Base-by-base conservation (phyloP, 2,329 filamentous ascomycete genomes). In the Colletotrichum sansevieriae region DNA sequence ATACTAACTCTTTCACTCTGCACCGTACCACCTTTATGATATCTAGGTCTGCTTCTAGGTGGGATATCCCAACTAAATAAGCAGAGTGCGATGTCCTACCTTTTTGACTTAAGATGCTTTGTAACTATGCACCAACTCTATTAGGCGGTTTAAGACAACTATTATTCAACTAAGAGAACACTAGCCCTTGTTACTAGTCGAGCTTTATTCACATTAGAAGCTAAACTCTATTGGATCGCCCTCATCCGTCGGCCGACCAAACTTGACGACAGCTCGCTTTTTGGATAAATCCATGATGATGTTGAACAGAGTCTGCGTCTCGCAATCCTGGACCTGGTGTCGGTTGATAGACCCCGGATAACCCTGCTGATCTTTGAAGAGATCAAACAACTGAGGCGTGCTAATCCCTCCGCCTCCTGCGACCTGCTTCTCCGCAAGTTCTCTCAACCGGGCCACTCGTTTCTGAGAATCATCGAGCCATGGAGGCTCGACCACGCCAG, bases 281-380 rank as follows among this genome's bases (percentile, higher is more conserved):
- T 20, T 9, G 6, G 18, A 20, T 11, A 46, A 18, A 20, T 46
- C 15, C 44, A 46, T 46, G 7, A 46, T 22, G n/a, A 78, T 77
- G 13, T 69, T 78, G 65, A 79, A 79, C 13, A 79, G 63, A 3
- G 77, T 79, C 71, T 78, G 70, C 1, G 71, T 59, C 8, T 70
- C 65, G 13, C 66, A 71, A 5, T 46, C 51, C 10, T 68, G 72
- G 8, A 73, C 68, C 51, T 75, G 72, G n/a, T 70, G 68, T 44
- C 77, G 70, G 41, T 77, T 77, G 35, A 78, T 78, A 0, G 74
- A 74, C 8, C 60, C 52, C 0, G 77, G 78, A 39, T 73, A 76
- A 1, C 74, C 74, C 9, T 77, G 57, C 11, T 73, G 71, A 57
- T 78, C 78, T 51, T 73, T 74, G 58, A 78, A 74, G 3, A 76